Conservation (phyloP, 768 basidiomycete species). For the Lentinula aciculospora region DNA sequence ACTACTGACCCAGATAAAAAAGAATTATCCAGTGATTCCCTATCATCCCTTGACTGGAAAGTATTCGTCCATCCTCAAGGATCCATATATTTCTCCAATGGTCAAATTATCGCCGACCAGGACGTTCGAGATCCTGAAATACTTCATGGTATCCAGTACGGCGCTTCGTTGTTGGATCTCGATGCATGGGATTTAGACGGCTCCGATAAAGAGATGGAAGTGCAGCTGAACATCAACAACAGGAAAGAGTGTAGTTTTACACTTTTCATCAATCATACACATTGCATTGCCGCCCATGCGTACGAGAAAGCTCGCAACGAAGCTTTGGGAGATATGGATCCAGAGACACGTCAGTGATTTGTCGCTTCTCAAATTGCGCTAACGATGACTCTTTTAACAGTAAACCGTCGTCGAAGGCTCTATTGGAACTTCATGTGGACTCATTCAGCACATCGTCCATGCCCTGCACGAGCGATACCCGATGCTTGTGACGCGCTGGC, state of each 20-base stretch:
- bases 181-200: conserved; percentile 17
- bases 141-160: conserved; percentile 7
- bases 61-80: conserved; percentile 41
- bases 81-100: conserved; percentile 46
- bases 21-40: conserved; percentile 5
- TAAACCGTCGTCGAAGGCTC: conserved; percentile 37
- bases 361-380: background rate
- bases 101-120: conserved; percentile 38
- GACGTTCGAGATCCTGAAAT: conserved; percentile 35
- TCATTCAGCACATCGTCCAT: conserved; percentile 39
- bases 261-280: conserved; percentile 40
- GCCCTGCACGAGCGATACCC: conserved; percentile 33
- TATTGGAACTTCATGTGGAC: conserved; percentile 50
- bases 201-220: conserved; percentile 33
- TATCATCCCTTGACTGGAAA: conserved; percentile 25
- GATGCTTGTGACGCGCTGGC: conserved; percentile 46
- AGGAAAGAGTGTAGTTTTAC: conserved; percentile 1
- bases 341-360: background rate
- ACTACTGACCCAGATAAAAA: background rate
- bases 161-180: conserved; percentile 21
- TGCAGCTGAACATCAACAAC: conserved; percentile 27
- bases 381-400: conserved; percentile 15
- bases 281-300: conserved; percentile 35
- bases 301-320: conserved; percentile 18
- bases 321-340: background rate